Percentiles rank a stretch among this genome's conserved stretches.
phyloP scores from a whole-genome alignment of 2,329 filamentous ascomycete species.

The Achaetomium macrosporum region DNA sequence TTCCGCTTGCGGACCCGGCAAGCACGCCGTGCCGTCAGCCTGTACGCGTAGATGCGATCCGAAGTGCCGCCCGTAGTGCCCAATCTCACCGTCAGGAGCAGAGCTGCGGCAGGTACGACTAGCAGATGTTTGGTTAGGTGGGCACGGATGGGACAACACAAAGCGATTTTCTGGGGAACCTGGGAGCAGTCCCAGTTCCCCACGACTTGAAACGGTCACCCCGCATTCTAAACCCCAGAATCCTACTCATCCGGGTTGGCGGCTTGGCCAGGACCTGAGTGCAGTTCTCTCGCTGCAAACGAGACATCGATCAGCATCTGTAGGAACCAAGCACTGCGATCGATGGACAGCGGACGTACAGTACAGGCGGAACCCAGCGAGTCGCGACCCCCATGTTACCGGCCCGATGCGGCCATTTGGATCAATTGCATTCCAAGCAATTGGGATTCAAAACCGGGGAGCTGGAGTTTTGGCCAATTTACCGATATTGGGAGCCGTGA shows the following conservation, averaged over 20 bases:
- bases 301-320: no score
- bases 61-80: neutral
- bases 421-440: neutral
- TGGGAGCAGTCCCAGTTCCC: no score
- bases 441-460: slow-evolving; percentile 19
- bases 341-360: no score
- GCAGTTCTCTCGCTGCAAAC: neutral
- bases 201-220: neutral
- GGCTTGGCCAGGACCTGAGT: neutral
- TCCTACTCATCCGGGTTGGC: neutral
- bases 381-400: neutral
- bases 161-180: neutral
- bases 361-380: no score
- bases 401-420: neutral
- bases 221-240: neutral
- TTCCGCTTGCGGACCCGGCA: neutral
- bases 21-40: neutral
- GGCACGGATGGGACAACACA: no score
- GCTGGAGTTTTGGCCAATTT: slow-evolving; percentile 16
- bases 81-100: neutral
- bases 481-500: slow-evolving; percentile 17
- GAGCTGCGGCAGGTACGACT: neutral
- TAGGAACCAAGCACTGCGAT: no score
- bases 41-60: slow-evolving; percentile 1
- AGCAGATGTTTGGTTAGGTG: neutral